A percentile compares a stretch with the other conserved stretches of the same genome.
Evolutionary conservation across 169 alveolate genomes (phyloP).

Genomic region (Plasmodium reichenowi): DNA sequence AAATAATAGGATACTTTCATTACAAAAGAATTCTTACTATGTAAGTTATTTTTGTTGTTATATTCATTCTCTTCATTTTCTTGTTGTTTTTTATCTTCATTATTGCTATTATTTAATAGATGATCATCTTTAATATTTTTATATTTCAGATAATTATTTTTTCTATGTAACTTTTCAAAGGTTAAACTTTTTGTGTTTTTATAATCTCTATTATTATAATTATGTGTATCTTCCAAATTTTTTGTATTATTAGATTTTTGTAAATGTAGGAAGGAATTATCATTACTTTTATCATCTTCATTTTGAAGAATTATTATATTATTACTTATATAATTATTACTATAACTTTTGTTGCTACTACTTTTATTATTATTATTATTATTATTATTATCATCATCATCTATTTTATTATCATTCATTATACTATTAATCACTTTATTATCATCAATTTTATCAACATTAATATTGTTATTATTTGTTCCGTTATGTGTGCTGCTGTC

Average conservation of each 20-base stretch:
- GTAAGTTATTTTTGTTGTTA: neutral
- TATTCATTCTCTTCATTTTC: neutral
- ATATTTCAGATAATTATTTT: conserved; percentile 49
- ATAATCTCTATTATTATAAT: conserved; percentile 5
- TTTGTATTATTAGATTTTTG: neutral
- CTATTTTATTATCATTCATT: too few relatives aligned
- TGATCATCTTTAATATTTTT: conserved; percentile 15
- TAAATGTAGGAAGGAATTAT: neutral
- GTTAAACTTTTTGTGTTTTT: conserved; percentile 11
- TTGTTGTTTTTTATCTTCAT: conserved; percentile 1
- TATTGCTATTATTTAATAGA: conserved; percentile 19
- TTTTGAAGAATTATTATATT: neutral
- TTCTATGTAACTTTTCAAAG: conserved; percentile 38
- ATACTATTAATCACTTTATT: too few relatives aligned
- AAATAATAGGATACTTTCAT: conserved; percentile 11
- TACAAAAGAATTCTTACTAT: conserved; percentile 1
- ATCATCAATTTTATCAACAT: too few relatives aligned
- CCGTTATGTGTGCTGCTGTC: too few relatives aligned
- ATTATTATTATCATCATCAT: too few relatives aligned
- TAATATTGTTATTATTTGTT: too few relatives aligned
- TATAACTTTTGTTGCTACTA: too few relatives aligned
- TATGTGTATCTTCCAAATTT: neutral
- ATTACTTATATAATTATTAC: neutral
- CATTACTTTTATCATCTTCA: neutral
- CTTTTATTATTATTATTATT: too few relatives aligned